Percentiles rank a stretch among this genome's conserved stretches.
These are phyloP conservation scores for Xanthoceras sorbifolium DNA, from an alignment of 345 rosid genomes.

Conservation along the genomic window DNA sequence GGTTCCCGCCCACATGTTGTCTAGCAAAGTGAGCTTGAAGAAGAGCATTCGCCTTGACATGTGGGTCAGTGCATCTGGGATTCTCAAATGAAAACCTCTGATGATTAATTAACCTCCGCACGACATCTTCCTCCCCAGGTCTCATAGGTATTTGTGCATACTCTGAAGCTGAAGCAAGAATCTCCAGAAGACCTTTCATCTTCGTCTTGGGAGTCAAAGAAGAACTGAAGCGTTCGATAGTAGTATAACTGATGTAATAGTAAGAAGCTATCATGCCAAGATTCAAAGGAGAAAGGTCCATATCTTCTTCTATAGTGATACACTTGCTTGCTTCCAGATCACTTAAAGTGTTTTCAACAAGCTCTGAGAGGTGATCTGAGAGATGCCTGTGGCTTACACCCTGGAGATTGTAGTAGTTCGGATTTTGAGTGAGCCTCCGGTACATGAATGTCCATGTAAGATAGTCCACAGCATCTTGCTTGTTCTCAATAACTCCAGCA, in stretches of 20 bases:
- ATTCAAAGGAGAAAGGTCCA: slow-evolving; percentile 75
- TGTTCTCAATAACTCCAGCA: slow-evolving; percentile 76
- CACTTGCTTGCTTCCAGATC: slow-evolving; percentile 85
- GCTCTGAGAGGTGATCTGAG: slow-evolving; percentile 95
- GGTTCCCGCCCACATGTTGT: slow-evolving; percentile 71
- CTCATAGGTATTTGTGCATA: slow-evolving; percentile 73
- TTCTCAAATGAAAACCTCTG: slow-evolving; percentile 92
- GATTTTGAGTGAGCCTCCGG: slow-evolving; percentile 89
- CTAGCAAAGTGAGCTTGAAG: slow-evolving; percentile 95
- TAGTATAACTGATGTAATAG: slow-evolving; percentile 82
- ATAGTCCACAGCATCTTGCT: slow-evolving; percentile 95
- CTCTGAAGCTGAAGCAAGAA: slow-evolving; percentile 88
- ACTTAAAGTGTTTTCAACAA: slow-evolving; percentile 80
- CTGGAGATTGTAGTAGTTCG: slow-evolving; percentile 95
- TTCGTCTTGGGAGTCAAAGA: slow-evolving; percentile 76
- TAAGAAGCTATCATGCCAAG: slow-evolving; percentile 92
- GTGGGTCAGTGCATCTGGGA: slow-evolving; percentile 74
- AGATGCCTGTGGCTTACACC: slow-evolving; percentile 95
- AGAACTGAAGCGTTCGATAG: slow-evolving; percentile 90
- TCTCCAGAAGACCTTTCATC: slow-evolving; percentile 94
- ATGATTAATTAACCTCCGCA: slow-evolving; percentile 75
- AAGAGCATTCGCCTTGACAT: slow-evolving; percentile 84
- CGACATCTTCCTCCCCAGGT: slow-evolving; percentile 88
- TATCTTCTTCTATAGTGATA: slow-evolving; percentile 73
- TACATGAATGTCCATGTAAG: slow-evolving; percentile 97